Evolutionary conservation across 495 filamentous ascomycete species (phyloP).

Genomic region (Hypomontagnella submonticulosa): DNA sequence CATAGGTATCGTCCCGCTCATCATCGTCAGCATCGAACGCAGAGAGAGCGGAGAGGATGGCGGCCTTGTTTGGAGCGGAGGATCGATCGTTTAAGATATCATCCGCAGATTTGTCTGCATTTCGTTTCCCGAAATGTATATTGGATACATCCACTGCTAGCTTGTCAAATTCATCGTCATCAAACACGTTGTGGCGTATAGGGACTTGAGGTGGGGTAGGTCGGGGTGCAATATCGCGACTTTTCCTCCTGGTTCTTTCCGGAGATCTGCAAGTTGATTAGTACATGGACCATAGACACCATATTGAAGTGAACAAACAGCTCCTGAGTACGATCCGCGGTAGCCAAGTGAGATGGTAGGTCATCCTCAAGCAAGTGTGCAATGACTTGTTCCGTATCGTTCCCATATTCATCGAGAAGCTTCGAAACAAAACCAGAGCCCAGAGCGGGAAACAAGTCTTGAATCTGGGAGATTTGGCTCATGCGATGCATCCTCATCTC

Average conservation of each 20-base stretch:
- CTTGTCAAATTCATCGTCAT: conserved; percentile 84
- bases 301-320: conserved; percentile 53
- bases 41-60: conserved; percentile 90
- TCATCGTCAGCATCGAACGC: conserved; percentile 95
- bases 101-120: conserved; percentile 72
- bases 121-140: conserved; percentile 80
- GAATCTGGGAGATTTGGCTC: conserved; percentile 84
- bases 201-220: conserved; percentile 55
- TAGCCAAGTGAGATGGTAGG: conserved; percentile 70
- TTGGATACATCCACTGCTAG: conserved; percentile 69
- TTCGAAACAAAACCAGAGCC: conserved; percentile 83
- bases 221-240: conserved; percentile 51
- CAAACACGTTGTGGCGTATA: conserved; percentile 70
- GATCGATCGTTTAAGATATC: conserved; percentile 59
- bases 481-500: conserved; percentile 82
- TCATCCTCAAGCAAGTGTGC: conserved; percentile 86
- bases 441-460: conserved; percentile 92
- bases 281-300: conserved; percentile 14
- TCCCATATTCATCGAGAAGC: conserved; percentile 80
- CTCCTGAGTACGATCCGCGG: conserved; percentile 64
- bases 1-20: conserved; percentile 97
- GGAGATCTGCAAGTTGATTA: conserved; percentile 43
- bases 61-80: conserved; percentile 77
- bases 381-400: conserved; percentile 82
- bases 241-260: conserved; percentile 40